Evolutionary conservation across 768 basidiomycete species (phyloP).

Genomic region (Boletus sensibilis): DNA sequence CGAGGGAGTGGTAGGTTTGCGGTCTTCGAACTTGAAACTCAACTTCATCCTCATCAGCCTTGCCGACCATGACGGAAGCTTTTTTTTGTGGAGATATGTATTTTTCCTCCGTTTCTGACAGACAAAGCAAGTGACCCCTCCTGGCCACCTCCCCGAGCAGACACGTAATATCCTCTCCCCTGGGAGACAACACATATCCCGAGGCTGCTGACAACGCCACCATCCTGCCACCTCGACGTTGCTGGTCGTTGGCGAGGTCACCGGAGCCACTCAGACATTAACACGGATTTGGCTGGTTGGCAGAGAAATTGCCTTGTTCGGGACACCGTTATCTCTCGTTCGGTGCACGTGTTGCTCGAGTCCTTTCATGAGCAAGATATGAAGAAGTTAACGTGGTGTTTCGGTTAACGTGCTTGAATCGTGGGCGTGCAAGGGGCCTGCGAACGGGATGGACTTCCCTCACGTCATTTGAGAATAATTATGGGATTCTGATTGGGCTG

Average conservation of each 20-base stretch:
- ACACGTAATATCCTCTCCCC: constrained; percentile 27
- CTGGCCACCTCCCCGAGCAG: background rate
- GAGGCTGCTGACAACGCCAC: constrained; percentile 6
- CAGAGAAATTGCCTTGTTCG: constrained; percentile 8
- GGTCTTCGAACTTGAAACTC: constrained; percentile 34
- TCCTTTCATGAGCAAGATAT: constrained; percentile 9
- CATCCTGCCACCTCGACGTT: background rate
- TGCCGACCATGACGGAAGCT: constrained; percentile 33
- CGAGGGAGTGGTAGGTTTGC: constrained; percentile 28
- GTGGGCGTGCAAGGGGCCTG: constrained; percentile 13
- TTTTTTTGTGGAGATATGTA: constrained; percentile 18
- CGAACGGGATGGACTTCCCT: constrained; percentile 11
- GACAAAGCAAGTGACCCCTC: constrained; percentile 11
- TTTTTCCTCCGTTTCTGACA: constrained; percentile 30
- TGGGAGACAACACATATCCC: background rate
- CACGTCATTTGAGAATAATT: constrained; percentile 21
- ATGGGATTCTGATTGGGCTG: constrained; percentile 9
- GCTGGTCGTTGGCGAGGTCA: background rate
- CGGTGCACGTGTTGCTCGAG: constrained; percentile 9
- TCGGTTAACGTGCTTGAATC: constrained; percentile 16
- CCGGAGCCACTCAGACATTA: background rate
- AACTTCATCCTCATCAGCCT: constrained; percentile 29
- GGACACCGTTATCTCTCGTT: constrained; percentile 15
- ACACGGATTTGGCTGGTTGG: background rate
- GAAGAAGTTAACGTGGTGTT: constrained; percentile 8